A percentile compares a stretch with the other conserved stretches of the same genome.
phyloP scores from a whole-genome alignment of 1,284 basidiomycete species.

The Malassezia sp. region DNA sequence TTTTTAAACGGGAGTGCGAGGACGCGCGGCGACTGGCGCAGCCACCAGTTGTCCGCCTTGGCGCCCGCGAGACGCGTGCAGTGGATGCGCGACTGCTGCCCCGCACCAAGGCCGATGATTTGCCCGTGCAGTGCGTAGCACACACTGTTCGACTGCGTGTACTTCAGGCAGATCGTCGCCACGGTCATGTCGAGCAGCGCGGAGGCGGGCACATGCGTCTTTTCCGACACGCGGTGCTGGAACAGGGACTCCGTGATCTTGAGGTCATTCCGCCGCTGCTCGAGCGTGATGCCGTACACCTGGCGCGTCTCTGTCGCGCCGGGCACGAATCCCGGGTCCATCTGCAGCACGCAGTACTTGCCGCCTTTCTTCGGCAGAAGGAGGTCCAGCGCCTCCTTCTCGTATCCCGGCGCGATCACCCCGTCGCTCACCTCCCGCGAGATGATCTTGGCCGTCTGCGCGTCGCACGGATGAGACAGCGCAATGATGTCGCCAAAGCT shows the following conservation, averaged over 20 bases:
- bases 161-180: slow-evolving; percentile 91
- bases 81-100: slow-evolving; percentile 97
- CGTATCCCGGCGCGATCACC: slow-evolving; percentile 89
- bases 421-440: slow-evolving; percentile 96
- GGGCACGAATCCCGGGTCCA: slow-evolving; percentile 40
- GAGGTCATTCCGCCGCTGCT: slow-evolving; percentile 81
- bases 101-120: slow-evolving; percentile 89
- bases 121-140: slow-evolving; percentile 88
- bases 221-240: slow-evolving; percentile 73
- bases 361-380: slow-evolving; percentile 94
- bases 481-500: slow-evolving; percentile 99
- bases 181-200: slow-evolving; percentile 41
- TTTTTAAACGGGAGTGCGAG: slow-evolving; percentile 88
- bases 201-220: slow-evolving; percentile 55
- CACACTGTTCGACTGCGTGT: slow-evolving; percentile 98
- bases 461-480: slow-evolving; percentile 79
- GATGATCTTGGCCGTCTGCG: slow-evolving; percentile 88
- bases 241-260: slow-evolving; percentile 76
- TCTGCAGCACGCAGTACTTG: slow-evolving; percentile 85
- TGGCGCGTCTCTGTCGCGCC: slow-evolving; percentile 69
- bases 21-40: slow-evolving; percentile 87
- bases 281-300: slow-evolving; percentile 82
- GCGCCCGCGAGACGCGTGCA: slow-evolving; percentile 93
- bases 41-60: slow-evolving; percentile 99
- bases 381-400: slow-evolving; percentile 74